Conservation (phyloP, 1,139 yeast species). For the Hyphopichia buzzinii region DNA sequence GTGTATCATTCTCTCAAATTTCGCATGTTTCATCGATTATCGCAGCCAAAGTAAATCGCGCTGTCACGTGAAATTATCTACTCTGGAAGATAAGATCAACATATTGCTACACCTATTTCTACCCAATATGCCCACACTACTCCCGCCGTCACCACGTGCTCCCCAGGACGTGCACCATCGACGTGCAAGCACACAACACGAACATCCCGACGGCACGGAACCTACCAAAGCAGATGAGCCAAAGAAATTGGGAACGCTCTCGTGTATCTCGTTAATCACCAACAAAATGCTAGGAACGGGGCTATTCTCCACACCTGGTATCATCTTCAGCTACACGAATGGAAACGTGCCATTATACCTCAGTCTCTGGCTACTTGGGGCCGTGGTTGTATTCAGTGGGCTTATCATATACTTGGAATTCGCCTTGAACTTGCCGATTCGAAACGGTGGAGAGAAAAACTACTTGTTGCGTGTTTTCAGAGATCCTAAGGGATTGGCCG, state of each 20-base stretch:
- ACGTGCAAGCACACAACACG: background rate
- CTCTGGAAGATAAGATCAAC: too few relatives aligned
- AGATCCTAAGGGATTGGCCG: constrained; percentile 34
- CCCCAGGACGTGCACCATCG: background rate
- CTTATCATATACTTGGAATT: constrained; percentile 45
- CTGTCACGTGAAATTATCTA: too few relatives aligned
- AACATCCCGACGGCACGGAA: background rate
- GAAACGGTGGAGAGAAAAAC: constrained; percentile 52
- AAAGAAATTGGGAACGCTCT: constrained; percentile 17
- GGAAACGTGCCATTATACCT: constrained; percentile 45
- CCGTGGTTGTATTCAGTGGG: constrained; percentile 46
- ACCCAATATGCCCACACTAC: background rate
- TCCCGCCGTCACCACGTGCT: background rate
- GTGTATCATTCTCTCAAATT: too few relatives aligned
- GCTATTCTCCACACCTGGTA: constrained; percentile 48
- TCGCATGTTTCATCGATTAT: too few relatives aligned
- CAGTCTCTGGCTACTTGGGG: constrained; percentile 43
- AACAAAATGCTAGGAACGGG: constrained; percentile 56
- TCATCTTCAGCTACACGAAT: constrained; percentile 41
- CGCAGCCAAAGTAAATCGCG: too few relatives aligned
- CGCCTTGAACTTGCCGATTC: constrained; percentile 46
- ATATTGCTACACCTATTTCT: too few relatives aligned
- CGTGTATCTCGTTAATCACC: constrained; percentile 38
- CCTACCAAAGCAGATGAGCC: background rate
- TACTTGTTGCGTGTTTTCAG: constrained; percentile 44